Conservation (phyloP, 495 filamentous ascomycete genomes). For the Usnea hakonensis region DNA sequence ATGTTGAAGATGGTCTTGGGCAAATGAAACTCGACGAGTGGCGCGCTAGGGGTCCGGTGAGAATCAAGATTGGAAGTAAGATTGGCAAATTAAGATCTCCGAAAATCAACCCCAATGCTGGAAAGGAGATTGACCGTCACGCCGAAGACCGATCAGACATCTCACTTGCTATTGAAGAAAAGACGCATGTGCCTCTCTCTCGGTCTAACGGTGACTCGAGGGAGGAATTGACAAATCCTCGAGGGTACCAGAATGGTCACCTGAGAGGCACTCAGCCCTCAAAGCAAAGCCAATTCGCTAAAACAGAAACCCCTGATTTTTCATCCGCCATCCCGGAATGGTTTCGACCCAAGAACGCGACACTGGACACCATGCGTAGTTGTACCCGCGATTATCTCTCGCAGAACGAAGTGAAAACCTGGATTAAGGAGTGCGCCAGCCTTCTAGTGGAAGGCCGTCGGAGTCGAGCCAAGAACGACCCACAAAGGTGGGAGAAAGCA, state of each 20-base stretch:
- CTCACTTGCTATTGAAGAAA: no score
- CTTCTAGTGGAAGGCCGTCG: constrained; percentile 15
- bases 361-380: constrained; percentile 6
- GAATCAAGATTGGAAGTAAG: constrained; percentile 6
- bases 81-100: constrained; percentile 5
- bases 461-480: constrained; percentile 11
- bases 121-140: not conserved
- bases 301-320: not conserved
- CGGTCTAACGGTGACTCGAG: no score
- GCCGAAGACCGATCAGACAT: not conserved
- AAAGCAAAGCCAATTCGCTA: not conserved
- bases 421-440: constrained; percentile 1
- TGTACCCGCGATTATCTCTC: constrained; percentile 8
- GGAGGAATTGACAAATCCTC: no score
- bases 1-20: constrained; percentile 40
- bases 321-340: constrained; percentile 7
- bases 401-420: not conserved
- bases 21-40: constrained; percentile 37
- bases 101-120: not conserved
- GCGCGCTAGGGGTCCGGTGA: constrained; percentile 6
- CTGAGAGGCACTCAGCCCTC: not conserved
- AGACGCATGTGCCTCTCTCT: no score
- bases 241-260: no score
- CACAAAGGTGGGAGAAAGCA: constrained; percentile 13
- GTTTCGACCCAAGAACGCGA: constrained; percentile 10